Conservation (phyloP, 352 stramenopile species). For the Phytopythium boreale region DNA sequence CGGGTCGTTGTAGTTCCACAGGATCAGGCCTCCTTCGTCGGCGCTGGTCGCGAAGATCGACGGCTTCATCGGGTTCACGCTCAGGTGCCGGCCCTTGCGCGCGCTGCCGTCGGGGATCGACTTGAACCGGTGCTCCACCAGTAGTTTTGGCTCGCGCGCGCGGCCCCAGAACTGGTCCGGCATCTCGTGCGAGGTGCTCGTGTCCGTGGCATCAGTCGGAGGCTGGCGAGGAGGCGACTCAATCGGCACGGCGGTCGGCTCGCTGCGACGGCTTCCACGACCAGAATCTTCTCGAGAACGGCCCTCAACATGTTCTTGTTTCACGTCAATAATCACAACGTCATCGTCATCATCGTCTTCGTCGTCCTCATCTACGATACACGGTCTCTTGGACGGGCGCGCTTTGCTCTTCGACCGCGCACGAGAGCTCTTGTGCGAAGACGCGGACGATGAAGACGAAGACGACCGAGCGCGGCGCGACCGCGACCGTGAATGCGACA, state of each 20-base stretch:
- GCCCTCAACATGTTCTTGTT: constrained; percentile 21
- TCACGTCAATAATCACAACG: constrained; percentile 57
- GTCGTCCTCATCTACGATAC: constrained; percentile 68
- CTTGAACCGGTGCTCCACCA: constrained; percentile 61
- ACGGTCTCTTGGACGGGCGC: constrained; percentile 48
- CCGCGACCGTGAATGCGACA: not conserved
- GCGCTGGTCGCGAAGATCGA: constrained; percentile 75
- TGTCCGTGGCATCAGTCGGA: not conserved
- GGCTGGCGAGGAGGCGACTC: constrained; percentile 17
- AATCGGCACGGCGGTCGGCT: constrained; percentile 24
- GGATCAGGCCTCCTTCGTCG: constrained; percentile 73
- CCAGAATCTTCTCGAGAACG: constrained; percentile 9
- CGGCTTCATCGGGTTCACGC: constrained; percentile 71
- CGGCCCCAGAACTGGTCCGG: constrained; percentile 80
- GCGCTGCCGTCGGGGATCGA: constrained; percentile 57
- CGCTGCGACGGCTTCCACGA: not conserved
- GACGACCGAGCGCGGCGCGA: constrained; percentile 1
- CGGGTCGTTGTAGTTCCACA: constrained; percentile 74
- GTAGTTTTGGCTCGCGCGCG: constrained; percentile 54
- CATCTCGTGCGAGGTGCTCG: constrained; percentile 23
- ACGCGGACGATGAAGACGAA: not conserved
- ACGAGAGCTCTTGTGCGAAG: constrained; percentile 2
- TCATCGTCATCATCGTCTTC: constrained; percentile 47
- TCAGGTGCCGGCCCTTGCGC: constrained; percentile 69
- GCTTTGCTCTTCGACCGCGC: constrained; percentile 26